These are phyloP conservation scores for Pichia phayaonensis DNA, from an alignment of 805 yeast genomes.

Conservation along the genomic window DNA sequence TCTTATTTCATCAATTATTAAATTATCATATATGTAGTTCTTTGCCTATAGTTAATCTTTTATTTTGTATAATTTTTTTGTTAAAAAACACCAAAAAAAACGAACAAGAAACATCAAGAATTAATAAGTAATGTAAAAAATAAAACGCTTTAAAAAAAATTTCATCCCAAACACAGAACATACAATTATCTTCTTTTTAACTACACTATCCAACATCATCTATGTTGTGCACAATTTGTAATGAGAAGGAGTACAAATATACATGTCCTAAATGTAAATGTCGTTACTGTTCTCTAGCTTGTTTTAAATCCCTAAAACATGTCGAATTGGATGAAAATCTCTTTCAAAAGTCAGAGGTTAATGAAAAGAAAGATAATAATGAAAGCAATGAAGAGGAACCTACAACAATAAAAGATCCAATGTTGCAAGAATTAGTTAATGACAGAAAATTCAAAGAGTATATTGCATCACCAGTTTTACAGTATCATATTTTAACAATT, in stretches of 20 bases:
- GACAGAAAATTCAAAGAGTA: constrained; percentile 40
- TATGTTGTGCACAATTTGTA: constrained; percentile 24
- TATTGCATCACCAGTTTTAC: constrained; percentile 46
- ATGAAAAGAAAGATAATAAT: not conserved
- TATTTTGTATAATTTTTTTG: too few species aligned
- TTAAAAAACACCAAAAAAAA: too few species aligned
- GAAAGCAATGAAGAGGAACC: not conserved
- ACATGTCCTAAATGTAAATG: constrained; percentile 42
- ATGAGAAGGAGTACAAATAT: constrained; percentile 30
- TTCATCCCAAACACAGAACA: not conserved
- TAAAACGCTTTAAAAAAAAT: not conserved
- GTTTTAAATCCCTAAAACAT: constrained; percentile 46
- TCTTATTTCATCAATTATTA: too few species aligned
- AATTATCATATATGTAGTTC: too few species aligned
- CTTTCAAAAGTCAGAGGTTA: not conserved
- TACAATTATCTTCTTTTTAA: not conserved
- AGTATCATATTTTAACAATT: constrained; percentile 45
- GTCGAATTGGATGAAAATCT: constrained; percentile 17
- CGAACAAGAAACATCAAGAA: too few species aligned
- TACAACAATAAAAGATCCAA: constrained; percentile 14
- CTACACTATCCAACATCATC: not conserved
- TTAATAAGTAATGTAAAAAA: not conserved
- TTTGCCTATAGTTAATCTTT: too few species aligned
- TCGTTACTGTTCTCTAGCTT: constrained; percentile 49
- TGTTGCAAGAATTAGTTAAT: constrained; percentile 25